A percentile compares a stretch with the other conserved stretches of the same genome.
Evolutionary conservation across 208 protist genomes (phyloP).

Genomic region (Trypanosoma vivax): DNA sequence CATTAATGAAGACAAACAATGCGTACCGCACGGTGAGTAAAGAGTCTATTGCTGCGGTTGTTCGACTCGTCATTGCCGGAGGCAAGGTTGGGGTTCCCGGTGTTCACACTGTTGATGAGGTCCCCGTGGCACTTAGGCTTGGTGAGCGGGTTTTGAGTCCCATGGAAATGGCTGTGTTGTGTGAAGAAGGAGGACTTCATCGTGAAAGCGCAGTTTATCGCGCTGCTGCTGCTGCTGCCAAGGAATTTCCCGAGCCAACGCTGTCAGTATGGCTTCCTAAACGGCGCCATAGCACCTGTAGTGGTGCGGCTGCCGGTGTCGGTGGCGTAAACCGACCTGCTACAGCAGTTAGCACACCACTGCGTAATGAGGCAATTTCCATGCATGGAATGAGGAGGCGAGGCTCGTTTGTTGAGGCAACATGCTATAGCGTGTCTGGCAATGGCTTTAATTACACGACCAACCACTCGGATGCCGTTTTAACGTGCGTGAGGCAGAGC

Average conservation of each 20-base stretch:
- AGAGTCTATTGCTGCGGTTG: conserved; percentile 1
- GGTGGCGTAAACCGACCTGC: no score
- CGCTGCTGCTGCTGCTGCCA: not conserved
- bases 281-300: not conserved
- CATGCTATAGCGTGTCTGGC: no score
- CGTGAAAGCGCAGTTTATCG: conserved; percentile 19
- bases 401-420: no score
- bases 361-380: no score
- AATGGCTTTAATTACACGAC: no score
- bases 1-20: no score
- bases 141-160: conserved; percentile 5
- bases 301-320: no score
- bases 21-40: no score
- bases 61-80: conserved; percentile 1
- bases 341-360: no score
- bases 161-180: conserved; percentile 4
- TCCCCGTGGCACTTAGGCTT: conserved; percentile 1
- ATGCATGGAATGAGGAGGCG: no score
- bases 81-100: not conserved
- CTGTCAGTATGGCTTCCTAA: not conserved
- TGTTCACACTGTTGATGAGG: not conserved
- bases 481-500: no score
- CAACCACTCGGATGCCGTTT: no score
- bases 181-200: conserved; percentile 8
- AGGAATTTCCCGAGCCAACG: not conserved